Evolutionary conservation across 768 basidiomycete genomes (phyloP), one percentile per base, ranked within the genome.

Genomic region (Ramaria rubella): DNA sequence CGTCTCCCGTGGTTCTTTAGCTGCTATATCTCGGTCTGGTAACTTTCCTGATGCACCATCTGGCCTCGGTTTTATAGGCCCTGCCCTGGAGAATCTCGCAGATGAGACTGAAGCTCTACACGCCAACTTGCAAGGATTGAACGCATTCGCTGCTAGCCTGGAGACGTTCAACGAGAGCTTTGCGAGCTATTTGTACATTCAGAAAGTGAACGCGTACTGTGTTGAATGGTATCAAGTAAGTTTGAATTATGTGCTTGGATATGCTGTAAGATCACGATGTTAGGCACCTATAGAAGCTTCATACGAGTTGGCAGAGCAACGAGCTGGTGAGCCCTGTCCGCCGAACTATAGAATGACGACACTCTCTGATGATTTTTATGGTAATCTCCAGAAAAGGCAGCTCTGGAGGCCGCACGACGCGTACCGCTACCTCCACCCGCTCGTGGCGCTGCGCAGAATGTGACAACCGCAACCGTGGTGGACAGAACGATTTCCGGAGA

Each of bases 181-280:
- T 65, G 88, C 94, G 14, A 91, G 89, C 66, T 94, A 85, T 80
- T 70, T 95, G 11, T 94, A 94, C 67, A 82, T 86, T 23, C 85
- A 94, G 82, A 87, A 90, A 66, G 95, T 97, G 91, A 93, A 94
- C 66, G 84, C 91, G 2, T 78, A 95, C 56, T 93, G 92, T n/a
- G 85, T 85, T 0, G 94, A 96, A 67, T 96, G 92, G 92, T 83
- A 81, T 1, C 87, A 94, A 77, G 91, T 86, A 59, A 57, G 76
- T 63, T 17, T 27, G 31, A 21, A 51, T 45, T n/a, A 4, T 30
- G 19, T 2, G 19, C 14, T 30, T 14, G 27, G 14, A n/a, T 40
- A 17, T 19, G 5, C 19, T 21, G 29, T n/a, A 51, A 34, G 17
- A 9, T 36, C 60, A 59, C 12, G 57, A 61, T 27, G 60, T 29